Conservation (phyloP, 129 eudicot genomes). For the Silybum marianum region DNA sequence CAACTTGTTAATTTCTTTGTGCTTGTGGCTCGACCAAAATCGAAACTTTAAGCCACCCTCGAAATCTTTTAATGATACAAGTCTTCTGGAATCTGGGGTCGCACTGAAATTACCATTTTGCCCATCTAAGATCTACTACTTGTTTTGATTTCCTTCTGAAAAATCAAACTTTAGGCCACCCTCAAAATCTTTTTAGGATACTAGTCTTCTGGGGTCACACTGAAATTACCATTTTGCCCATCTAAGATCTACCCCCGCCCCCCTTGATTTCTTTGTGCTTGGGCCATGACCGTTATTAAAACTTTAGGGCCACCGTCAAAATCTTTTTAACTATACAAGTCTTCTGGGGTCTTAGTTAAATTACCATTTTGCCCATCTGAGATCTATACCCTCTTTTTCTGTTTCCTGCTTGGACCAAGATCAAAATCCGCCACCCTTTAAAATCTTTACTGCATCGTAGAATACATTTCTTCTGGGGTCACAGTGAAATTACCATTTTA, state of each 20-base stretch:
- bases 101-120: conserved; percentile 2
- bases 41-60: not conserved
- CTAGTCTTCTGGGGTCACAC: not conserved
- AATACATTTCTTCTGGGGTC: not conserved
- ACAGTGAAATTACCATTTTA: conserved; percentile 9
- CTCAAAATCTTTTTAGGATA: no score
- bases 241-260: not conserved
- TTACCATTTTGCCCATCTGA: conserved; percentile 5
- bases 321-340: not conserved
- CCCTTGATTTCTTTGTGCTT: not conserved
- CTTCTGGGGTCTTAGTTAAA: not conserved
- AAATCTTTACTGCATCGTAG: not conserved
- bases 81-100: not conserved
- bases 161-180: not conserved
- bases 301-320: not conserved
- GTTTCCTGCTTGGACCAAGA: not conserved
- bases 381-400: not conserved
- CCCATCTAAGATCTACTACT: not conserved
- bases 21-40: not conserved
- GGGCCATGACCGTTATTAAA: not conserved
- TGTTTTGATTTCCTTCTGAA: not conserved
- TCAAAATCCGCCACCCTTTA: not conserved
- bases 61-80: not conserved
- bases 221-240: conserved; percentile 10
- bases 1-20: not conserved